Conservation (phyloP, 2,329 filamentous ascomycete species). For the Trichoderma cornu-damae region DNA sequence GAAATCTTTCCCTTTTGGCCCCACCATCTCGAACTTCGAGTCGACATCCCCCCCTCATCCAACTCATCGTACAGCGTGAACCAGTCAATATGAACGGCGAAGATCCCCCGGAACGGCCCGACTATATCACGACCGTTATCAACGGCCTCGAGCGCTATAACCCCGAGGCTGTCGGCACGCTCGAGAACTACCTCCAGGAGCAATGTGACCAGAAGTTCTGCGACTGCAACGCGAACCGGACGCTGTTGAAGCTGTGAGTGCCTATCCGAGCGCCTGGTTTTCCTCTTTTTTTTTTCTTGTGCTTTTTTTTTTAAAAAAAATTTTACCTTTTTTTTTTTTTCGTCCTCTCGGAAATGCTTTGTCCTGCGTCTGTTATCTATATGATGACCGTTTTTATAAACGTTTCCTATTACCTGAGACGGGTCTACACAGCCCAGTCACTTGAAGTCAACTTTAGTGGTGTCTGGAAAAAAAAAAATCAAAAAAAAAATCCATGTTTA, state of each 20-base stretch:
- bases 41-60: conserved; percentile 27
- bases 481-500: not conserved
- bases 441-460: conserved; percentile 50
- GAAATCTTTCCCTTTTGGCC: conserved; percentile 39
- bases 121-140: conserved; percentile 87
- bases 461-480: conserved; percentile 55
- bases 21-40: conserved; percentile 38
- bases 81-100: conserved; percentile 61
- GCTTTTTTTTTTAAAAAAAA: no score
- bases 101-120: conserved; percentile 85
- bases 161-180: conserved; percentile 86
- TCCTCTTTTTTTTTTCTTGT: not conserved
- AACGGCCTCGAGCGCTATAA: conserved; percentile 98
- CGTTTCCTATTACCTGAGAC: conserved; percentile 99
- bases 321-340: not conserved
- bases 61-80: conserved; percentile 10
- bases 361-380: conserved; percentile 16
- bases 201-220: conserved; percentile 94
- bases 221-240: conserved; percentile 95
- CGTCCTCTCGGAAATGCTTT: not conserved
- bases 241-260: conserved; percentile 92
- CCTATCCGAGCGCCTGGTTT: conserved; percentile 1
- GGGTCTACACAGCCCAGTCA: conserved; percentile 36
- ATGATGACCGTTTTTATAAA: conserved; percentile 74
- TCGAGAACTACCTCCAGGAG: conserved; percentile 89